Percentiles rank a stretch among this genome's conserved stretches.
Evolutionary conservation across 768 basidiomycete genomes (phyloP).

Genomic region (Mycena vitilis): DNA sequence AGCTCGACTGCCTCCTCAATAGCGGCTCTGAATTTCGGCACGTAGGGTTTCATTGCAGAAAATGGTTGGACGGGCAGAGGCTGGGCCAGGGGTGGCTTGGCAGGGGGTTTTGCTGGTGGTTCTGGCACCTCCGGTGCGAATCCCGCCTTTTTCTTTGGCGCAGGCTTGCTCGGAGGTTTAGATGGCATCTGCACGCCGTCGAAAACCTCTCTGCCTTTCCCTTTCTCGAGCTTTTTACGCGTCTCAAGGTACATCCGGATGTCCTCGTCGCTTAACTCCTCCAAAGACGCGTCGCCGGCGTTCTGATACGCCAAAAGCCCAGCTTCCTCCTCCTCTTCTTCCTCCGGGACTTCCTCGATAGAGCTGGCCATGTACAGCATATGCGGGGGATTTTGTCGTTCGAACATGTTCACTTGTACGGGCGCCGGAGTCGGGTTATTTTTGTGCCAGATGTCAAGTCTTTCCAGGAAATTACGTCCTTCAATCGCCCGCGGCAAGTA

Average conservation of each 20-base stretch:
- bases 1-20: no score
- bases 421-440: background rate
- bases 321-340: background rate
- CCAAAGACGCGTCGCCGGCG: background rate
- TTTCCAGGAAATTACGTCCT: background rate
- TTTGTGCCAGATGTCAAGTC: background rate
- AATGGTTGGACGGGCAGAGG: background rate
- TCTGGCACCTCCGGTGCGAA: background rate
- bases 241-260: constrained; percentile 1
- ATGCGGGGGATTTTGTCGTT: background rate
- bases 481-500: background rate
- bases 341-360: background rate
- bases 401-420: background rate
- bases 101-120: background rate
- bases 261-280: background rate
- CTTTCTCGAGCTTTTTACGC: background rate
- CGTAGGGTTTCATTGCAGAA: no score
- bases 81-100: background rate
- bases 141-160: background rate
- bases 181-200: background rate
- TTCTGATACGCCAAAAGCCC: background rate
- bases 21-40: no score
- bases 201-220: background rate
- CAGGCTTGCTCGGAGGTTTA: background rate
- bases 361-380: constrained; percentile 5